phyloP scores from a whole-genome alignment of 1,139 yeast species.

The Ogataea hybrid region DNA sequence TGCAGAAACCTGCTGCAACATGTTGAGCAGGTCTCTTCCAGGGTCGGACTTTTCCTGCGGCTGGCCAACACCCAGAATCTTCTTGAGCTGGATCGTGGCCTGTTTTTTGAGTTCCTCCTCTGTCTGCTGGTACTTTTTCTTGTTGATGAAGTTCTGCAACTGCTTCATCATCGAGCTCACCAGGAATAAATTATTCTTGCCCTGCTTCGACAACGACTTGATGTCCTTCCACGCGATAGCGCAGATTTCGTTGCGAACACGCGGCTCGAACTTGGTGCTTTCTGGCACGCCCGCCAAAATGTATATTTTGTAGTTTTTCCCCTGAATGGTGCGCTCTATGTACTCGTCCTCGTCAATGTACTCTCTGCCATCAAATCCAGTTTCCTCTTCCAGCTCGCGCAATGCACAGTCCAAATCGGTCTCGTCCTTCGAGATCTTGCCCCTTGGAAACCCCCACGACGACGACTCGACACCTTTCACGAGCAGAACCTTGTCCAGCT shows the following conservation, averaged over 20 bases:
- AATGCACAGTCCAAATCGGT: constrained; percentile 87
- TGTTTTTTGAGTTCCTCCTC: constrained; percentile 54
- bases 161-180: constrained; percentile 64
- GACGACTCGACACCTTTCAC: constrained; percentile 86
- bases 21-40: constrained; percentile 70
- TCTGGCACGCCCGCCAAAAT: constrained; percentile 80
- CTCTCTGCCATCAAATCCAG: constrained; percentile 81
- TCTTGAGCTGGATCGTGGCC: constrained; percentile 65
- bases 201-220: constrained; percentile 34
- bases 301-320: constrained; percentile 84
- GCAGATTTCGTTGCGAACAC: constrained; percentile 83
- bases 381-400: constrained; percentile 94
- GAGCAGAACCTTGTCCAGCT: constrained; percentile 66
- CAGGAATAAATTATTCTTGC: constrained; percentile 48
- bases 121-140: constrained; percentile 38
- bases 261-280: constrained; percentile 68
- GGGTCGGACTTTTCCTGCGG: constrained; percentile 50
- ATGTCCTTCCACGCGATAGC: constrained; percentile 65
- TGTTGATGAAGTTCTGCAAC: constrained; percentile 53
- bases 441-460: constrained; percentile 95
- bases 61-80: constrained; percentile 54
- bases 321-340: constrained; percentile 77
- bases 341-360: constrained; percentile 67
- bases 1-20: constrained; percentile 51
- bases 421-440: constrained; percentile 94